Conservation (phyloP, 2,329 filamentous ascomycete species). For the Botrytis tulipae region DNA sequence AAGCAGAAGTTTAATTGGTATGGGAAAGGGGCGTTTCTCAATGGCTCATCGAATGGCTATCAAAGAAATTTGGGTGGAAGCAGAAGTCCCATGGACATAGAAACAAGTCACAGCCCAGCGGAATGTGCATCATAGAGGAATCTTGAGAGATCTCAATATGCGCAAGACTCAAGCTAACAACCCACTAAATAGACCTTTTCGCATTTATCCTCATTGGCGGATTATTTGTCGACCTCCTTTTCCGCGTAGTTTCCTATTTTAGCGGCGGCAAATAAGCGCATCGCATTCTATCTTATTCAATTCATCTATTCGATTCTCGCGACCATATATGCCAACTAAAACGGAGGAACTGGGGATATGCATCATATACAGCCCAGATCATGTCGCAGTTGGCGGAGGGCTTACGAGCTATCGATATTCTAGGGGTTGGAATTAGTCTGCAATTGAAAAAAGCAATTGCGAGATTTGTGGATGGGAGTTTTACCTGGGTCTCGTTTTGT, state of each 20-base stretch:
- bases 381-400: background rate
- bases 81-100: background rate
- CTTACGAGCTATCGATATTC: background rate
- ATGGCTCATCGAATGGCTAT: background rate
- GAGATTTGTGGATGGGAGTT: slow-evolving; percentile 11
- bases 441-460: background rate
- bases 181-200: background rate
- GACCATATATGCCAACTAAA: background rate
- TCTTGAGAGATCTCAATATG: background rate
- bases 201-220: slow-evolving; percentile 10
- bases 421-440: slow-evolving; percentile 3
- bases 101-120: background rate
- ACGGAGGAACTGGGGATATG: background rate
- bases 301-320: background rate
- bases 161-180: background rate
- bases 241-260: slow-evolving; percentile 3
- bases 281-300: background rate
- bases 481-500: background rate
- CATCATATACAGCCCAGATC: background rate
- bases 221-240: background rate
- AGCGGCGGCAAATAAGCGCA: slow-evolving; percentile 3
- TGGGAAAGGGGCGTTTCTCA: background rate
- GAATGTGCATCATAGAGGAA: background rate
- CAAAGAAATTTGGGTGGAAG: background rate
- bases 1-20: too few relatives aligned